Evolutionary conservation across 108 stramenopile species (phyloP).

Genomic region (Parmales sp.): DNA sequence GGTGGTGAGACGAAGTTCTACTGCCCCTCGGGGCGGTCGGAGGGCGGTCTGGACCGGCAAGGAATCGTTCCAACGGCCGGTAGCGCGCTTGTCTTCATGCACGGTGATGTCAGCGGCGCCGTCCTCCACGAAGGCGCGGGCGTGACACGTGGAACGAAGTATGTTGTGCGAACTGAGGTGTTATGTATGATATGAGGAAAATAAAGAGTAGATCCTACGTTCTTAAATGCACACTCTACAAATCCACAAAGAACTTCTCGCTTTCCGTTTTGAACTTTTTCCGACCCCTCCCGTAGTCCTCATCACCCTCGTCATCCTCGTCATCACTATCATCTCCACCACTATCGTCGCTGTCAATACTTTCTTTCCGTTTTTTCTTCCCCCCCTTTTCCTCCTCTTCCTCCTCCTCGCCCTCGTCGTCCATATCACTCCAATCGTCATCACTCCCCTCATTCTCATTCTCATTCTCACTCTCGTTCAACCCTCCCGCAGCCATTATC

Average conservation of each 20-base stretch:
- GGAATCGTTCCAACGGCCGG: no score
- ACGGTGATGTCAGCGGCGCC: no score
- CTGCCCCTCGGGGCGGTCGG: no score
- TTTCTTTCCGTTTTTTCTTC: conserved; percentile 12
- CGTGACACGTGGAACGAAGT: background rate
- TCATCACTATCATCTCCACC: conserved; percentile 26
- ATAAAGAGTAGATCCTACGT: no score
- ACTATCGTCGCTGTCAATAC: conserved; percentile 37
- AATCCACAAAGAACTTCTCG: conserved; percentile 74
- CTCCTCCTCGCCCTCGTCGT: conserved; percentile 31
- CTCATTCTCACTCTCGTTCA: background rate
- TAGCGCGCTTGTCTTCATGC: no score
- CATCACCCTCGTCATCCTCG: conserved; percentile 22
- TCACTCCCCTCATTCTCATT: conserved; percentile 48
- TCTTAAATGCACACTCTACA: conserved; percentile 26
- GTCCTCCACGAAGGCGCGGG: conserved; percentile 8
- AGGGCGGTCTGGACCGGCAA: no score
- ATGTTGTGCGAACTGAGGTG: conserved; percentile 14
- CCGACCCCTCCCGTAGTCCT: conserved; percentile 1
- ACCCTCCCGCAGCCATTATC: background rate
- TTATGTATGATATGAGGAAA: no score
- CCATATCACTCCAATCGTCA: conserved; percentile 69
- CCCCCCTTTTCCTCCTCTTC: conserved; percentile 22
- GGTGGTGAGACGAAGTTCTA: conserved; percentile 16
- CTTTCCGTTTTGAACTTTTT: conserved; percentile 57